Conservation (phyloP, 2,329 filamentous ascomycete genomes). For the Penicillium sp. region DNA sequence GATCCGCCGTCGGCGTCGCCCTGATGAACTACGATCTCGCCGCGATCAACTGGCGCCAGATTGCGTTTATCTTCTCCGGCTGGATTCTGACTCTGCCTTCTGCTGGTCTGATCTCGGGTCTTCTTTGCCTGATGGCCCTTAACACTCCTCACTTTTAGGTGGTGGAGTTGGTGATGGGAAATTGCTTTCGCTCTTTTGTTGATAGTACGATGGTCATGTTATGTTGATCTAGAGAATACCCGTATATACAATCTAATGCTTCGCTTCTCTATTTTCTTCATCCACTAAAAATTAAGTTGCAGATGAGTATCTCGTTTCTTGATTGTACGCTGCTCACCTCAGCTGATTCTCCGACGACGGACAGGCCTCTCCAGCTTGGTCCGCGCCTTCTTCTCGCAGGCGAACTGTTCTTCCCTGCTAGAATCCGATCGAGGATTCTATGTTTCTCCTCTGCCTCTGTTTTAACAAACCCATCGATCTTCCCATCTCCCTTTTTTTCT, state of each 20-base stretch:
- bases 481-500: neutral
- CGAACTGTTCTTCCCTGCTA: no score
- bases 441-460: no score
- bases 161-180: neutral
- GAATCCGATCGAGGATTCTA: no score
- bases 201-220: neutral
- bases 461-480: neutral
- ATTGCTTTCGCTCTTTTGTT: neutral
- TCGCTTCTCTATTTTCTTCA: neutral
- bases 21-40: constrained; percentile 44
- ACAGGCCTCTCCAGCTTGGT: no score
- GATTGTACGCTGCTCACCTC: no score
- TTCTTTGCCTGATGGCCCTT: constrained; percentile 48
- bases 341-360: no score
- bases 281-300: neutral
- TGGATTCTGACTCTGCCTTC: constrained; percentile 53
- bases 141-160: constrained; percentile 44
- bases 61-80: constrained; percentile 50
- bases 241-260: neutral
- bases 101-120: constrained; percentile 47
- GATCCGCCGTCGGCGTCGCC: constrained; percentile 42
- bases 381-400: no score
- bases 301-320: neutral
- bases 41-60: constrained; percentile 52
- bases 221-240: neutral